phyloP scores from a whole-genome alignment of 2,329 filamentous ascomycete species.

The Ceratocystis diversiconidia region DNA sequence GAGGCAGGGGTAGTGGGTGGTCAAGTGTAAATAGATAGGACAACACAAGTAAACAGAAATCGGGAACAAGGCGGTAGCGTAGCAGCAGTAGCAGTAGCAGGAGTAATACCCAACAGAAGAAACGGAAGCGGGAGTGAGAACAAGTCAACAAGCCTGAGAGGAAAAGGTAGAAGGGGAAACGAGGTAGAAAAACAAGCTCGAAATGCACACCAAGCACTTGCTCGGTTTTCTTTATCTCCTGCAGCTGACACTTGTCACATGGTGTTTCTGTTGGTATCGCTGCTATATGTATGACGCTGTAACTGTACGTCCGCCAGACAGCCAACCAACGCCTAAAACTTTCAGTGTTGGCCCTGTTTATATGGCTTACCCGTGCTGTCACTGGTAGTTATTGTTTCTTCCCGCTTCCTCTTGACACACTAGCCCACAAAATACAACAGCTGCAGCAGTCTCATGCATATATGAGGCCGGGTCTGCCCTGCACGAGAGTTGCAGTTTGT shows the following conservation, averaged over 20 bases:
- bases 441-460: background rate
- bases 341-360: background rate
- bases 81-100: background rate
- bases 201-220: background rate
- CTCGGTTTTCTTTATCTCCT: background rate
- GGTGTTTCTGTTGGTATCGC: background rate
- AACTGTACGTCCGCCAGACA: background rate
- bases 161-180: background rate
- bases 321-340: background rate
- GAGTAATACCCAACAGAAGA: background rate
- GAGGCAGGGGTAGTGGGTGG: background rate
- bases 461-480: constrained; percentile 1
- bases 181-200: background rate
- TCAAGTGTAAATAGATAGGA: background rate
- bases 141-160: background rate
- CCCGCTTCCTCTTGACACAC: constrained; percentile 2
- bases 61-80: background rate
- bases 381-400: background rate
- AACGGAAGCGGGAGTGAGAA: background rate
- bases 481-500: background rate
- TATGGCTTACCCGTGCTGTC: background rate
- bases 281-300: no score
- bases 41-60: background rate
- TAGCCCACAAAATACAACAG: background rate
- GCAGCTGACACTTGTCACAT: constrained; percentile 5